Evolutionary conservation across 225 moss, liverwort and hornwort genomes (phyloP).

Genomic region (Climacium dendroides): DNA sequence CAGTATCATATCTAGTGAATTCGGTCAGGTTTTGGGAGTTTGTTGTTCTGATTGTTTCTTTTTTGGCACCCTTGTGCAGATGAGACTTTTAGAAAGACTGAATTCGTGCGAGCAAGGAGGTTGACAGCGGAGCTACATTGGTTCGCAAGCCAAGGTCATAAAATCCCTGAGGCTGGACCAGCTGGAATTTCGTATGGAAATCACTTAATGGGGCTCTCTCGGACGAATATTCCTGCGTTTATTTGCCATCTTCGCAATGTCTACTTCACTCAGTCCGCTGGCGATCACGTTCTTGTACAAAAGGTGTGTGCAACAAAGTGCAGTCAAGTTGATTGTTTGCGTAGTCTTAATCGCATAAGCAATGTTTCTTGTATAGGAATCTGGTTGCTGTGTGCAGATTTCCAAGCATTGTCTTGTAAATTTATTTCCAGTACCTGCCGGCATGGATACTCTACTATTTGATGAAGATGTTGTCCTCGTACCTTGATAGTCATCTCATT

Average conservation of each 20-base stretch:
- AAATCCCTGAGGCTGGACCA: conserved; percentile 43
- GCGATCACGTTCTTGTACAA: conserved; percentile 24
- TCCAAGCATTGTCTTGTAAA: not conserved
- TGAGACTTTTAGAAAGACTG: conserved; percentile 42
- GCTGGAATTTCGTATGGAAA: conserved; percentile 53
- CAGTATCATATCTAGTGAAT: not conserved
- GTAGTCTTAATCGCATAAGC: not conserved
- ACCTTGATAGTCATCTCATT: conserved; percentile 8
- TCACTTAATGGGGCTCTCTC: conserved; percentile 44
- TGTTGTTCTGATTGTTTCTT: not conserved
- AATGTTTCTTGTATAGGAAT: not conserved
- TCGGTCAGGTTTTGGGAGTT: not conserved
- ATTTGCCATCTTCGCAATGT: conserved; percentile 62
- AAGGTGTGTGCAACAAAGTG: conserved; percentile 11
- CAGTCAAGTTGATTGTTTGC: not conserved
- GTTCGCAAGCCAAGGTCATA: conserved; percentile 60
- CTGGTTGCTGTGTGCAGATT: not conserved
- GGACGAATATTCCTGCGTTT: conserved; percentile 28
- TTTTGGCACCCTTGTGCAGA: conserved; percentile 11
- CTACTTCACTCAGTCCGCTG: conserved; percentile 50
- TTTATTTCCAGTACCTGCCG: not conserved
- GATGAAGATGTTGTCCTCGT: not conserved
- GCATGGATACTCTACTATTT: not conserved
- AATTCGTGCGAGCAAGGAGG: conserved; percentile 42
- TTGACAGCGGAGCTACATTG: conserved; percentile 55